Evolutionary conservation across 176 grass and related monocot genomes (phyloP).

Genomic region (Aegilops speltoides): DNA sequence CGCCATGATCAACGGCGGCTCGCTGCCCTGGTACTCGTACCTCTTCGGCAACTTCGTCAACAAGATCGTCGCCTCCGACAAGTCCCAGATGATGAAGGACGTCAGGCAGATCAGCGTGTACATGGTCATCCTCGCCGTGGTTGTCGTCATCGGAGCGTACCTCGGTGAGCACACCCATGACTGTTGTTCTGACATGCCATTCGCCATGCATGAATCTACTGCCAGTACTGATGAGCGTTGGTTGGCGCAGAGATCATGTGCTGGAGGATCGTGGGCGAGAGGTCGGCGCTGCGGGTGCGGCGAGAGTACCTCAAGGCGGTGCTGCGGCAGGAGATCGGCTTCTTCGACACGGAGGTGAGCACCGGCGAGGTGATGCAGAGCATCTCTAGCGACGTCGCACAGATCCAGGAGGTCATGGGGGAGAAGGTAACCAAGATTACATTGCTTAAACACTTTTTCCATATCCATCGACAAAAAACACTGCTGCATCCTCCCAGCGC

Average conservation of each 20-base stretch:
- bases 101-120: slow-evolving; percentile 63
- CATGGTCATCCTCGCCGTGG: slow-evolving; percentile 49
- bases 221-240: neutral
- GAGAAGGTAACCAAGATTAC: slow-evolving; percentile 48
- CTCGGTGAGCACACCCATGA: slow-evolving; percentile 24
- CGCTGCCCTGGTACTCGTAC: slow-evolving; percentile 73
- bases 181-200: neutral
- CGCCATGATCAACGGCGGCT: slow-evolving; percentile 56
- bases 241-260: slow-evolving; percentile 59
- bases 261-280: slow-evolving; percentile 65
- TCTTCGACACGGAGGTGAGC: slow-evolving; percentile 75
- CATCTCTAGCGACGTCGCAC: slow-evolving; percentile 70
- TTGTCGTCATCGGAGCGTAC: slow-evolving; percentile 54
- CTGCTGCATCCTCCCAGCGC: too few species aligned
- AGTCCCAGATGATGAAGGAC: slow-evolving; percentile 60
- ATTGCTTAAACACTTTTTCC: neutral
- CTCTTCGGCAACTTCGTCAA: slow-evolving; percentile 73
- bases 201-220: neutral
- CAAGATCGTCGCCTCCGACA: slow-evolving; percentile 45
- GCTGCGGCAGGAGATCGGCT: slow-evolving; percentile 67
- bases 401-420: slow-evolving; percentile 67
- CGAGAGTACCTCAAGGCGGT: slow-evolving; percentile 56
- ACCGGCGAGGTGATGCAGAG: slow-evolving; percentile 69
- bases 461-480: too few species aligned
- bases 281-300: slow-evolving; percentile 48